Percentiles rank a stretch among this genome's conserved stretches.
phyloP scores from a whole-genome alignment of 495 filamentous ascomycete genomes.

The Platismatia glauca region DNA sequence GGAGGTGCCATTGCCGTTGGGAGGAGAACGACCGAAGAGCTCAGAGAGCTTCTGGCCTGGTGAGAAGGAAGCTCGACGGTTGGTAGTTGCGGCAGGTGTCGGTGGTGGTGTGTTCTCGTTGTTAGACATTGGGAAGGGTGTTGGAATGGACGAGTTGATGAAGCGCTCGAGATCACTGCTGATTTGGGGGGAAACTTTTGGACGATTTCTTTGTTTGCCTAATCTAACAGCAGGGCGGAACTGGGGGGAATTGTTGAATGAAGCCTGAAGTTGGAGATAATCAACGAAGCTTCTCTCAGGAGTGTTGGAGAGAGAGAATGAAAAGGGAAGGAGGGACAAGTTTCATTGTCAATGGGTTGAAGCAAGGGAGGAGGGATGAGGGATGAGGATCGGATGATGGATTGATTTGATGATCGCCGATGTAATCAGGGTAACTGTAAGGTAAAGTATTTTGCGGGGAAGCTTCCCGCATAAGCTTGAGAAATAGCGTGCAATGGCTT shows the following conservation, averaged over 20 bases:
- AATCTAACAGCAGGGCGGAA: not conserved
- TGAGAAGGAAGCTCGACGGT: slow-evolving; percentile 43
- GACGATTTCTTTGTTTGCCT: not conserved
- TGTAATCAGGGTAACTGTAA: too few species aligned
- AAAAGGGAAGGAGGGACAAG: not conserved
- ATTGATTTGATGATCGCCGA: not conserved
- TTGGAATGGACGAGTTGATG: not conserved
- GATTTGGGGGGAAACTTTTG: not conserved
- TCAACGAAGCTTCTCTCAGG: too few species aligned
- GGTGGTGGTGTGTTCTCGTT: slow-evolving; percentile 39
- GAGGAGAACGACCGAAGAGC: slow-evolving; percentile 35
- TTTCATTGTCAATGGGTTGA: not conserved
- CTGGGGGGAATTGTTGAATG: not conserved
- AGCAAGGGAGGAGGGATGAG: not conserved
- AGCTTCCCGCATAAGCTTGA: not conserved
- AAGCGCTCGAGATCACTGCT: not conserved
- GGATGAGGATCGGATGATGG: not conserved
- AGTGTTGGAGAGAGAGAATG: not conserved
- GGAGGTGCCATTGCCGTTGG: slow-evolving; percentile 30
- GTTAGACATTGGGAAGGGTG: slow-evolving; percentile 36
- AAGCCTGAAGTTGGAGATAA: too few species aligned
- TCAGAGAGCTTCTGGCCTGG: slow-evolving; percentile 39
- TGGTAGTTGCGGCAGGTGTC: slow-evolving; percentile 35
- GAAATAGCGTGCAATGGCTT: not conserved
- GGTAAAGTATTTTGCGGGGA: slow-evolving; percentile 6